phyloP scores from a whole-genome alignment of 2,329 filamentous ascomycete genomes.

The Coleophoma eucalyptorum region DNA sequence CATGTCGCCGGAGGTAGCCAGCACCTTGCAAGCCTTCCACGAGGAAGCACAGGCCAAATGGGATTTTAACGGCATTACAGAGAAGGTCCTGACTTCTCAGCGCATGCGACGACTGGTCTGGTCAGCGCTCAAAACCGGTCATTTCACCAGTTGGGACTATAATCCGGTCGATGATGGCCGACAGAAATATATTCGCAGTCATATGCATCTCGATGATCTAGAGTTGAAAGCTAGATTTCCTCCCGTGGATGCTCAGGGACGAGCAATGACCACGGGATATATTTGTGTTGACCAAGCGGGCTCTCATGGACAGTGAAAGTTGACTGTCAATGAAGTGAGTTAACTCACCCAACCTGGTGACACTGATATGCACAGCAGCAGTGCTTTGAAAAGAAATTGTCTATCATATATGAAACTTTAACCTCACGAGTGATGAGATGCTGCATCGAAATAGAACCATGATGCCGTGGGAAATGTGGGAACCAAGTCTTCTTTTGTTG shows the following conservation, averaged over 20 bases:
- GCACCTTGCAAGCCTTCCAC: slow-evolving; percentile 59
- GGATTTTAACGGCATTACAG: slow-evolving; percentile 76
- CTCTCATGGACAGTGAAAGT: slow-evolving; percentile 15
- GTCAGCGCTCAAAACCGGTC: slow-evolving; percentile 72
- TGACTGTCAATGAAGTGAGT: too few species aligned
- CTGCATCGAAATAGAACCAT: too few species aligned
- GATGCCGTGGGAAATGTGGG: too few species aligned
- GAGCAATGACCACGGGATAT: slow-evolving; percentile 12
- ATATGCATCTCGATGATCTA: slow-evolving; percentile 75
- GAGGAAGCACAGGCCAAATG: slow-evolving; percentile 71
- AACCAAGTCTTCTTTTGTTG: too few species aligned
- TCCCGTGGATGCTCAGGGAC: slow-evolving; percentile 44
- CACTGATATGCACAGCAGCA: too few species aligned
- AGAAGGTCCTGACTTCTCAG: slow-evolving; percentile 72
- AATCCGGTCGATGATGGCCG: slow-evolving; percentile 69
- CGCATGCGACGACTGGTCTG: slow-evolving; percentile 76
- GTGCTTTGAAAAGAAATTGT: too few species aligned
- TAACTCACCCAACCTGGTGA: too few species aligned
- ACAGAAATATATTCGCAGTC: slow-evolving; percentile 78
- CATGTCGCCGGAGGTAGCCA: slow-evolving; percentile 25
- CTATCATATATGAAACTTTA: too few species aligned
- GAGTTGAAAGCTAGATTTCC: slow-evolving; percentile 75
- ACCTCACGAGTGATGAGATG: too few species aligned
- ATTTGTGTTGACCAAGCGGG: slow-evolving; percentile 16
- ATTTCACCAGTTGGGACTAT: slow-evolving; percentile 81